Evolutionary conservation across 2,329 filamentous ascomycete species (phyloP).

Genomic region (Apiospora phragmitis): DNA sequence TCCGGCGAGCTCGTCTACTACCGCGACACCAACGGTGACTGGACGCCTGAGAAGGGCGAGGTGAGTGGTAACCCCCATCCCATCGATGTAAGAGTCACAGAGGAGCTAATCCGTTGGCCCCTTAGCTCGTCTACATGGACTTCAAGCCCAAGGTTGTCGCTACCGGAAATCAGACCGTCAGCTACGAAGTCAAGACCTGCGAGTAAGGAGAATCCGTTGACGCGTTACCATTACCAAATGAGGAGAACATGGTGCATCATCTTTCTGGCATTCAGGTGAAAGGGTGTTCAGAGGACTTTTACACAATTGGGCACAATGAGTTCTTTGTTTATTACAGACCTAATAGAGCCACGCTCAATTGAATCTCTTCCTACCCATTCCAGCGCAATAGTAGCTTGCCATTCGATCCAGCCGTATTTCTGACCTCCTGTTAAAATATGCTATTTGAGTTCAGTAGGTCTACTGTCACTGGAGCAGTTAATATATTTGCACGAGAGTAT

Average conservation of each 20-base stretch:
- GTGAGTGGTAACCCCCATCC: conserved; percentile 18
- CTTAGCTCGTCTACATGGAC: conserved; percentile 43
- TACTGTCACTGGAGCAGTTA: too few relatives aligned
- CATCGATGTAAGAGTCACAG: not conserved
- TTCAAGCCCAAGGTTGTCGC: conserved; percentile 47
- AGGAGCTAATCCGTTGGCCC: too few relatives aligned
- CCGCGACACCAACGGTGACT: conserved; percentile 45
- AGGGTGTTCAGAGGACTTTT: not conserved
- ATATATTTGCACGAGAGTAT: too few relatives aligned
- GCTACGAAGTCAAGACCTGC: conserved; percentile 41
- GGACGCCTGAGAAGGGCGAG: conserved; percentile 45
- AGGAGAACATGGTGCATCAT: not conserved
- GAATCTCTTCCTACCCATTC: too few relatives aligned
- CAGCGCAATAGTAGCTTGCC: not conserved
- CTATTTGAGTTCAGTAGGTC: too few relatives aligned
- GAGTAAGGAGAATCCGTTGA: conserved; percentile 17
- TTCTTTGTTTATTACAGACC: not conserved
- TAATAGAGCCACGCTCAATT: not conserved
- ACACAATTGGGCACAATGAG: not conserved
- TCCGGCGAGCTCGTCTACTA: conserved; percentile 44
- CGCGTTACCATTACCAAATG: not conserved
- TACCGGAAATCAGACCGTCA: conserved; percentile 44
- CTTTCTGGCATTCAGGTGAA: not conserved
- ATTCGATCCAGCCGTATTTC: too few relatives aligned
- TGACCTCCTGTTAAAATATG: too few relatives aligned